A percentile compares a stretch with the other conserved stretches of the same genome.
phyloP scores from a whole-genome alignment of 2,329 filamentous ascomycete species.

The Fusarium pilosicola region DNA sequence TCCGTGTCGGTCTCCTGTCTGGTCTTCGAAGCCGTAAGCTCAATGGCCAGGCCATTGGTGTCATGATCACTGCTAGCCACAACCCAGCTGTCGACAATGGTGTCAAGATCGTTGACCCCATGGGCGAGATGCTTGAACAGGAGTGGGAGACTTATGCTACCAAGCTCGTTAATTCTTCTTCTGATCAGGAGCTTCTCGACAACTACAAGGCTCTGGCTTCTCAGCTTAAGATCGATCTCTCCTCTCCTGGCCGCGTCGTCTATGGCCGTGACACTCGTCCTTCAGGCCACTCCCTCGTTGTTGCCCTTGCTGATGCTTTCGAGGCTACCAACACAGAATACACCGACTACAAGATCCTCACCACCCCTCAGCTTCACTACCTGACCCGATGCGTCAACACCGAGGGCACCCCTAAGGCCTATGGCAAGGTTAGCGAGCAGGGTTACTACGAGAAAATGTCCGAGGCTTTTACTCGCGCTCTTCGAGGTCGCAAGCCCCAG shows the following conservation, averaged over 20 bases:
- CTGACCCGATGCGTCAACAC: constrained; percentile 95
- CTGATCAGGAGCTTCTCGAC: constrained; percentile 77
- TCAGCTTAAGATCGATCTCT: constrained; percentile 79
- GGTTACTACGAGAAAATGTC: constrained; percentile 96
- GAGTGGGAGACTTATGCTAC: constrained; percentile 95
- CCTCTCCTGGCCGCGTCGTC: constrained; percentile 79
- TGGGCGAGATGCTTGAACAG: constrained; percentile 97
- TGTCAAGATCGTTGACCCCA: constrained; percentile 94
- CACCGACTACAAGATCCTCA: constrained; percentile 89
- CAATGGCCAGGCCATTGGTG: constrained; percentile 89
- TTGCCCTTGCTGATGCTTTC: constrained; percentile 81
- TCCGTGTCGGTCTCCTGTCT: constrained; percentile 89
- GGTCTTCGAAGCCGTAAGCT: constrained; percentile 90
- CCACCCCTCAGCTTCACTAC: constrained; percentile 98
- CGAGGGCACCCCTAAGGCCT: constrained; percentile 84
- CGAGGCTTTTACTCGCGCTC: constrained; percentile 83
- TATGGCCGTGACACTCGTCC: constrained; percentile 93
- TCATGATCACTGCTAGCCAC: constrained; percentile 96
- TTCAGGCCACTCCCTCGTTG: constrained; percentile 85
- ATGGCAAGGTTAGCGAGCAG: constrained; percentile 87
- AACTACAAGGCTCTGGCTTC: constrained; percentile 80
- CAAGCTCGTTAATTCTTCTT: constrained; percentile 83
- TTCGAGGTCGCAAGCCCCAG: constrained; percentile 78
- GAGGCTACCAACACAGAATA: constrained; percentile 78
- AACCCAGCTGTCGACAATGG: constrained; percentile 92